phyloP scores from a whole-genome alignment of 345 rosid genomes.

The Raphanus raphanistrum region DNA sequence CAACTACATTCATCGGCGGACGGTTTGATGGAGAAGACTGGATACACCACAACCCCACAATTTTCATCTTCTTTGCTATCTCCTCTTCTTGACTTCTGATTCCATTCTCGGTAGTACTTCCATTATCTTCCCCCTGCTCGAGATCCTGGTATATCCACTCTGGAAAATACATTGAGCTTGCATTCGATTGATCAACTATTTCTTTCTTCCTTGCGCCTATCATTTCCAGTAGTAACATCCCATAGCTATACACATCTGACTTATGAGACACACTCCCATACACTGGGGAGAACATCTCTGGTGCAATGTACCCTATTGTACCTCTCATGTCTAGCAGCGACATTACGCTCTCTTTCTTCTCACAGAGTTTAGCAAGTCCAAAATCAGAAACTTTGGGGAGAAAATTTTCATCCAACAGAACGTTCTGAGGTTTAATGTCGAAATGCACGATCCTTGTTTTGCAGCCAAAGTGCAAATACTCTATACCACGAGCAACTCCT shows the following conservation, averaged over 20 bases:
- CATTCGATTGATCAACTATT: not conserved
- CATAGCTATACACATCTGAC: conserved; percentile 52
- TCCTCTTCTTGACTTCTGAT: conserved; percentile 13
- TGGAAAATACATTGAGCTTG: conserved; percentile 33
- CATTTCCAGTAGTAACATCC: conserved; percentile 51
- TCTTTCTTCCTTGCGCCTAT: conserved; percentile 16
- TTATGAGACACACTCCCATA: conserved; percentile 45
- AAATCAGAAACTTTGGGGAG: conserved; percentile 48
- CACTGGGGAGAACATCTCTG: conserved; percentile 37
- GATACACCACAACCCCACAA: conserved; percentile 43
- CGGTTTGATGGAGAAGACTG: conserved; percentile 36
- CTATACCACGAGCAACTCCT: not conserved
- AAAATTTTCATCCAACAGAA: not conserved
- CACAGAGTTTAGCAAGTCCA: conserved; percentile 52
- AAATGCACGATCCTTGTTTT: conserved; percentile 5
- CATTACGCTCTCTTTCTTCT: conserved; percentile 37
- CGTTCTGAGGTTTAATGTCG: not conserved
- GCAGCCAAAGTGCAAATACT: not conserved
- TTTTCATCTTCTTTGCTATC: conserved; percentile 25
- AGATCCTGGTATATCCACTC: conserved; percentile 5
- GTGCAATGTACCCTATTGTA: conserved; percentile 53
- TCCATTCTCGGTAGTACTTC: not conserved
- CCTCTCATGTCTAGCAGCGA: conserved; percentile 45
- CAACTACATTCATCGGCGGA: conserved; percentile 31
- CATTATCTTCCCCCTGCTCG: conserved; percentile 26